Evolutionary conservation across 2,329 filamentous ascomycete species (phyloP).

Genomic region (Thelonectria discophora): DNA sequence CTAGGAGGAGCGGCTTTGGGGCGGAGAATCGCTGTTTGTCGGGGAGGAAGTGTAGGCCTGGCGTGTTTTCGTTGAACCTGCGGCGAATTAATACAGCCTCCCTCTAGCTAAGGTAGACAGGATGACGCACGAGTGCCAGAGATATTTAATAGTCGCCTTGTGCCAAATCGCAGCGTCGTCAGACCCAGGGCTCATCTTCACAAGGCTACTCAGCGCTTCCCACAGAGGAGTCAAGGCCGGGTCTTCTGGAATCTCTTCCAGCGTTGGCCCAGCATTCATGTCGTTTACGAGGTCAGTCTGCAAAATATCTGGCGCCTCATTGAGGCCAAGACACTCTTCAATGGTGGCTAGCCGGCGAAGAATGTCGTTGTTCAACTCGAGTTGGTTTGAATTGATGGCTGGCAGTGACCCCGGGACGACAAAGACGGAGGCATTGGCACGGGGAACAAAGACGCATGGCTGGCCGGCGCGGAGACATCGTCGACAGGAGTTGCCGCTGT

Average conservation of each 20-base stretch:
- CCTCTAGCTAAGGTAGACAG: too few species aligned
- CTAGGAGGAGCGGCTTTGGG: constrained; percentile 53
- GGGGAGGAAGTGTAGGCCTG: constrained; percentile 55
- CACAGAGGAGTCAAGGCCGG: neutral
- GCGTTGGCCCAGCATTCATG: neutral
- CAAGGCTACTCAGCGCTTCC: constrained; percentile 8
- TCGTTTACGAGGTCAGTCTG: neutral
- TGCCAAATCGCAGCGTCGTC: neutral
- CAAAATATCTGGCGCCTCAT: neutral
- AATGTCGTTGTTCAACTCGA: constrained; percentile 15
- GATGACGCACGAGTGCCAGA: constrained; percentile 14
- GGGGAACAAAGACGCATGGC: constrained; percentile 14
- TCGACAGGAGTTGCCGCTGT: constrained; percentile 12
- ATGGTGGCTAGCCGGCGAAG: constrained; percentile 10
- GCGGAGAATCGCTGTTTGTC: constrained; percentile 53
- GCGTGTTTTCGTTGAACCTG: constrained; percentile 56
- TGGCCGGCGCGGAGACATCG: constrained; percentile 11
- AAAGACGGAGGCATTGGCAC: constrained; percentile 11
- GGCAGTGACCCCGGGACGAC: neutral
- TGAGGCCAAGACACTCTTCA: constrained; percentile 11
- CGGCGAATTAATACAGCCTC: neutral
- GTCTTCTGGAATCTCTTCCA: constrained; percentile 1
- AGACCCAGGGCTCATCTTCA: neutral
- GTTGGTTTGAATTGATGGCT: constrained; percentile 6
- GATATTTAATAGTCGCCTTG: constrained; percentile 10